Base-by-base conservation (phyloP, 1,284 basidiomycete genomes). In the Trichosporon asahii region DNA sequence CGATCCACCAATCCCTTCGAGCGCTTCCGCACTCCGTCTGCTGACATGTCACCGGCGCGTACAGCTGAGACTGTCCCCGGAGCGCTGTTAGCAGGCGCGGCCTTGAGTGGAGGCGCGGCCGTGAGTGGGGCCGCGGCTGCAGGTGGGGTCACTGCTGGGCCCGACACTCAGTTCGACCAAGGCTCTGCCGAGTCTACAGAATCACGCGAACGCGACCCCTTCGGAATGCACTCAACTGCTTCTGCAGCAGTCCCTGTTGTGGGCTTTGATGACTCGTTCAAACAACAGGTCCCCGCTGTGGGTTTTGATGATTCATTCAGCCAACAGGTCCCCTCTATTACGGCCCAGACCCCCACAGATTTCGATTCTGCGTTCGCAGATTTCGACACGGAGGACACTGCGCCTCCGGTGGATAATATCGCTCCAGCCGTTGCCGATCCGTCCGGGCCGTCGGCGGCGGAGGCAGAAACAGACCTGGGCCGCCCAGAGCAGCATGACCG, bases 1-100 rank as follows among this genome's bases (percentile, higher is more conserved):
- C 90, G 91, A 83, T 95, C 92, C 76, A 96, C 90, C 77, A 99
- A 99, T 81, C 96, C 96, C 0, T 99, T 99, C 79, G 95, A 95
- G 74, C 86, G 91, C 8, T 55, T 72, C 65, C 57, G 57, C 15
- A 61, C 57, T n/a, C 27, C 57, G n/a, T 61, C 57, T 3, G 27
- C 57, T 14, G 57, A 61, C 2, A 15, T 9, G 29, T 29, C 57
- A 8, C 57, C 57, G 18, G 29, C 6, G 3, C 6, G 74, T 6
- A 74, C 71, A 1, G 76, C 75, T 2, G 78, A 72, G 2, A 76
- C 76, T 46, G 55, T 27, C 1, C 40, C 21, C n/a, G 64, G 18
- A 55, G 66, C 53, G 2, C 33, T 57, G 33, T n/a, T n/a, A n/a
- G 73, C 81, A 9, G 73, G 74, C 65, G 70, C 65, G 33, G 64